Conservation (phyloP, 352 stramenopile species). For the Phytophthora chlamydospora region DNA sequence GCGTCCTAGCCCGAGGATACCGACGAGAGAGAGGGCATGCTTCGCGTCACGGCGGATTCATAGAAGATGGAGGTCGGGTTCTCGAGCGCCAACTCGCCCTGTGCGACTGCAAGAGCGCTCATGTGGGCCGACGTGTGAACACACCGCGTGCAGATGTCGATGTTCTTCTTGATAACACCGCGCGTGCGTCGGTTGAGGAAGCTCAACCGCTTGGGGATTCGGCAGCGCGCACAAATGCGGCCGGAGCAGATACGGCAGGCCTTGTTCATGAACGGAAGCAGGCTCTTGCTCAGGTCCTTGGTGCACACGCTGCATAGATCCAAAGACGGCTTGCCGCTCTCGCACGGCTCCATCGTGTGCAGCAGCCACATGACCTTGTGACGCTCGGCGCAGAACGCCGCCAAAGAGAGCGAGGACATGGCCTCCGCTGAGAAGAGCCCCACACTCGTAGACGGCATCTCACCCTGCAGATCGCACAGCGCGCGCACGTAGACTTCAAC, state of each 20-base stretch:
- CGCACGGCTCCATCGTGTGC: constrained; percentile 29
- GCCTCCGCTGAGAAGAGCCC: constrained; percentile 38
- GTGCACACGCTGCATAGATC: constrained; percentile 41
- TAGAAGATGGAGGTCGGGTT: constrained; percentile 43
- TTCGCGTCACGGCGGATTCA: constrained; percentile 29
- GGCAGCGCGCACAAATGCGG: constrained; percentile 40
- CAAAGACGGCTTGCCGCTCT: constrained; percentile 29
- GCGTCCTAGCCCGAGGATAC: constrained; percentile 18
- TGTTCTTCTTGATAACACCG: constrained; percentile 40
- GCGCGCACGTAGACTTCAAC: constrained; percentile 49
- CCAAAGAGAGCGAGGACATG: constrained; percentile 28
- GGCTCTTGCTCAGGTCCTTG: constrained; percentile 47
- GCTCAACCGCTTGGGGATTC: constrained; percentile 41
- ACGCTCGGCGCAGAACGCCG: constrained; percentile 38
- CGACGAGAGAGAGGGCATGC: constrained; percentile 25
- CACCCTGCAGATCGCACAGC: constrained; percentile 36
- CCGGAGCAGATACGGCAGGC: constrained; percentile 39
- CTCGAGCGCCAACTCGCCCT: constrained; percentile 36
- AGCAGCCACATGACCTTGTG: constrained; percentile 56
- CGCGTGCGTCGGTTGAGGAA: constrained; percentile 42
- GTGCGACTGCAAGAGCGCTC: constrained; percentile 38
- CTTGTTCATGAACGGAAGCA: constrained; percentile 47
- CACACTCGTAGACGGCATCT: constrained; percentile 34
- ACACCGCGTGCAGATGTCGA: constrained; percentile 46
- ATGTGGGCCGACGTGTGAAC: constrained; percentile 36